A percentile compares a stretch with the other conserved stretches of the same genome.
phyloP scores from a whole-genome alignment of 2,329 filamentous ascomycete genomes.

The Aspergillus aculeatinus region DNA sequence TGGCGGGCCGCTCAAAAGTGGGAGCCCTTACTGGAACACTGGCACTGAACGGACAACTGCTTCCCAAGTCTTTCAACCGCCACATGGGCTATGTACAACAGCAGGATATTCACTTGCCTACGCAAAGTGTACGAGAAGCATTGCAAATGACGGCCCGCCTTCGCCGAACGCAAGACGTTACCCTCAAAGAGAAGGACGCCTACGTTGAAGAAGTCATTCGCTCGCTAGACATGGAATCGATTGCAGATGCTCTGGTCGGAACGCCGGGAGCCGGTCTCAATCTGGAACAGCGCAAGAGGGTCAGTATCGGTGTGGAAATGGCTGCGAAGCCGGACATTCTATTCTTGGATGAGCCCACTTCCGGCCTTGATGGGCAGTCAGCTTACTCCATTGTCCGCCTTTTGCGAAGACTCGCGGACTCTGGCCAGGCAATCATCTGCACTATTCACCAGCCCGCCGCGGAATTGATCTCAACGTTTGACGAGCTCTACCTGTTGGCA shows the following conservation, averaged over 20 bases:
- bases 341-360: slow-evolving; percentile 60
- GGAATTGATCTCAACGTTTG: slow-evolving; percentile 54
- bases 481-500: slow-evolving; percentile 53
- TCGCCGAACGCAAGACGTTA: slow-evolving; percentile 56
- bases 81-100: slow-evolving; percentile 56
- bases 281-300: slow-evolving; percentile 42
- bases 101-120: slow-evolving; percentile 60
- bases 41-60: not conserved
- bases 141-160: slow-evolving; percentile 62
- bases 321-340: slow-evolving; percentile 49
- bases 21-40: not conserved
- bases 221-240: slow-evolving; percentile 63
- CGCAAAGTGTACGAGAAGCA: slow-evolving; percentile 61
- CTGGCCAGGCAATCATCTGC: slow-evolving; percentile 55
- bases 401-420: slow-evolving; percentile 55
- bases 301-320: slow-evolving; percentile 29
- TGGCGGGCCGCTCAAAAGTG: slow-evolving; percentile 6
- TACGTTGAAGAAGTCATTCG: slow-evolving; percentile 64
- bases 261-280: slow-evolving; percentile 57
- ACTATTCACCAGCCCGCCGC: slow-evolving; percentile 59
- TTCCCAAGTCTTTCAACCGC: slow-evolving; percentile 52
- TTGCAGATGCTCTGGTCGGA: slow-evolving; percentile 63
- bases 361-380: slow-evolving; percentile 55
- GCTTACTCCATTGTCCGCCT: slow-evolving; percentile 58
- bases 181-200: slow-evolving; percentile 58